phyloP scores from a whole-genome alignment of 1,284 basidiomycete species.

The Takashimella koratensis region DNA sequence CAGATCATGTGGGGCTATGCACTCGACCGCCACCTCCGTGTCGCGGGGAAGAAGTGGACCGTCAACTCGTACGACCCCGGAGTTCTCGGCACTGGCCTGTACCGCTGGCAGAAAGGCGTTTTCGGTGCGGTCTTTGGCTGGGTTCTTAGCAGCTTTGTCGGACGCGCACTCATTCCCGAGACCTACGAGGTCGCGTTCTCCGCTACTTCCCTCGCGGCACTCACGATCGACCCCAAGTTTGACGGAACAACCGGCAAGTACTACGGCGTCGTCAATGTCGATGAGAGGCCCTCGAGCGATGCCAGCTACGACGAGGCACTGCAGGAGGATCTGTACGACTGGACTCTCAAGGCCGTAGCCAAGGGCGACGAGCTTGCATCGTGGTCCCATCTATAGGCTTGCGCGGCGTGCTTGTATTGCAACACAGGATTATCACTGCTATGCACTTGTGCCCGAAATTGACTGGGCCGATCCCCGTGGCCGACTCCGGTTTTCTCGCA shows the following conservation, averaged over 20 bases:
- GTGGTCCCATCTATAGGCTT: not conserved
- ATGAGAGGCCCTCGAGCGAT: slow-evolving; percentile 8
- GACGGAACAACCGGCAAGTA: slow-evolving; percentile 14
- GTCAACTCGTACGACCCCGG: slow-evolving; percentile 20
- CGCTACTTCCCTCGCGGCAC: slow-evolving; percentile 7
- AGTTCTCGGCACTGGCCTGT: slow-evolving; percentile 3
- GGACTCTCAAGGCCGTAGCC: slow-evolving; percentile 13
- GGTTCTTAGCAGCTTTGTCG: not conserved
- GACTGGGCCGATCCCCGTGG: too few relatives aligned
- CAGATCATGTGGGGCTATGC: slow-evolving; percentile 19
- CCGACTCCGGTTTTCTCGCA: too few relatives aligned
- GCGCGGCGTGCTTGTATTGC: too few relatives aligned
- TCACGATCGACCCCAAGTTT: slow-evolving; percentile 10
- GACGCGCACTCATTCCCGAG: slow-evolving; percentile 3
- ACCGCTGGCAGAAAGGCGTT: slow-evolving; percentile 2
- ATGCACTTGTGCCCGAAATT: too few relatives aligned
- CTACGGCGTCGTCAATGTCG: slow-evolving; percentile 6
- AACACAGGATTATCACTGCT: too few relatives aligned
- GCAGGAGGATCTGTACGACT: slow-evolving; percentile 25
- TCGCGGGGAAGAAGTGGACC: slow-evolving; percentile 11
- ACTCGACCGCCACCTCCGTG: slow-evolving; percentile 4
- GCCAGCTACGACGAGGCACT: slow-evolving; percentile 7
- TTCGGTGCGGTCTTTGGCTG: not conserved
- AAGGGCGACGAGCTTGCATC: not conserved
- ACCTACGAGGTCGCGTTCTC: not conserved